Conservation (phyloP, 805 yeast species). For the Jamesozyma jinghongensis region DNA sequence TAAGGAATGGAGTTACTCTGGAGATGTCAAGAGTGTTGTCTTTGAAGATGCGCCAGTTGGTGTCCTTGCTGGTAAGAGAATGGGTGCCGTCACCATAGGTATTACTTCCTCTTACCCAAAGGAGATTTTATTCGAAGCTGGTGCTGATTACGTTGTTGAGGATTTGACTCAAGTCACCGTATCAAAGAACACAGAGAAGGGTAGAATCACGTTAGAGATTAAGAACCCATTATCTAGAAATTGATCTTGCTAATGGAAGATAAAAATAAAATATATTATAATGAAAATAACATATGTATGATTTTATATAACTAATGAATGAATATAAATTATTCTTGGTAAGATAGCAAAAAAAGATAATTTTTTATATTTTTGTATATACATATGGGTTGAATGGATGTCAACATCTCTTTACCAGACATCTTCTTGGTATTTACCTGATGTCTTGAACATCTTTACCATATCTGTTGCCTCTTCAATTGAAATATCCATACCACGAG, state of each 20-base stretch:
- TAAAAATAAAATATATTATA: neutral
- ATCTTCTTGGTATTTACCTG: constrained; percentile 93
- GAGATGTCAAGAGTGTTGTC: constrained; percentile 37
- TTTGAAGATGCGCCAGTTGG: constrained; percentile 88
- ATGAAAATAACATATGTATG: constrained; percentile 1
- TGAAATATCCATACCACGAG: constrained; percentile 51
- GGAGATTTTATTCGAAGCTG: constrained; percentile 53
- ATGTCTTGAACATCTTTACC: constrained; percentile 67
- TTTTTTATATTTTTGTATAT: neutral
- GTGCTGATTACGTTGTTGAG: constrained; percentile 70
- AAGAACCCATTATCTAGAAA: constrained; percentile 4
- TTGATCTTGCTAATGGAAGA: neutral
- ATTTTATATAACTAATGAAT: neutral
- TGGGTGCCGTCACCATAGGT: constrained; percentile 70
- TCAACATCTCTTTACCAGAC: constrained; percentile 67
- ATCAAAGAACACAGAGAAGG: constrained; percentile 4
- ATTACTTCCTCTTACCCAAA: constrained; percentile 65
- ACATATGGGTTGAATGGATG: no score
- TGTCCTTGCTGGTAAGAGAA: constrained; percentile 63
- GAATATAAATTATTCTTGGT: neutral
- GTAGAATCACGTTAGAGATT: constrained; percentile 7
- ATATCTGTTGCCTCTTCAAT: constrained; percentile 66
- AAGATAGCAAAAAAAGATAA: neutral
- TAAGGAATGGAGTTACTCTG: constrained; percentile 17
- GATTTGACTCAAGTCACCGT: constrained; percentile 38